Conservation (phyloP, 1,139 yeast species). For the Protomyces inouyei region DNA sequence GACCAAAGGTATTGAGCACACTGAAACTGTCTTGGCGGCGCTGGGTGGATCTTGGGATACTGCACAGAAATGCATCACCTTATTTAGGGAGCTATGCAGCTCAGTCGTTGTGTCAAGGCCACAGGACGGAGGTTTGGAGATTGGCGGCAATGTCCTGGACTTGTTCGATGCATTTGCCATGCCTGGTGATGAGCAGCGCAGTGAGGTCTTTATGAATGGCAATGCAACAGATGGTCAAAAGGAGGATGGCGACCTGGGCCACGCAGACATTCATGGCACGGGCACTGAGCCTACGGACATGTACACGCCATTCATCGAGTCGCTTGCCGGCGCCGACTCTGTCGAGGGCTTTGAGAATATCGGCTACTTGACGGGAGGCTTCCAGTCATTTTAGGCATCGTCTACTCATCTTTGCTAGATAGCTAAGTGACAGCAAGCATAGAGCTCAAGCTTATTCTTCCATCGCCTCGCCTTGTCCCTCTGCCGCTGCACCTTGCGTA, state of each 20-base stretch:
- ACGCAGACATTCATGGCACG: neutral
- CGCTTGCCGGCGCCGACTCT: slow-evolving; percentile 2
- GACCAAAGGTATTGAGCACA: slow-evolving; percentile 21
- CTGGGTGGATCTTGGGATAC: slow-evolving; percentile 31
- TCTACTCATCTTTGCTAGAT: neutral
- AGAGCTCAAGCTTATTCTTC: slow-evolving; percentile 2
- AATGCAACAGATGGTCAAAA: neutral
- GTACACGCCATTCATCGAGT: neutral
- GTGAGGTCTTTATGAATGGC: neutral
- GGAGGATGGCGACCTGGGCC: neutral
- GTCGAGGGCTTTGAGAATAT: slow-evolving; percentile 18
- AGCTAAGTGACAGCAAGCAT: neutral
- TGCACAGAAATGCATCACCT: slow-evolving; percentile 27
- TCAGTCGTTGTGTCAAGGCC: slow-evolving; percentile 10
- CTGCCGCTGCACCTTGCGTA: slow-evolving; percentile 34
- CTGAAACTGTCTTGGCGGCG: slow-evolving; percentile 27
- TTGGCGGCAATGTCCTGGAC: slow-evolving; percentile 19
- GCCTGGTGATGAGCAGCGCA: neutral
- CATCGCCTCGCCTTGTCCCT: slow-evolving; percentile 34
- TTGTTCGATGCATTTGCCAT: slow-evolving; percentile 1
- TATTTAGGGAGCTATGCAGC: slow-evolving; percentile 6
- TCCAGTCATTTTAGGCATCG: neutral
- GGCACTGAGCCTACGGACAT: neutral
- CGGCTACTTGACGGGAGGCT: slow-evolving; percentile 19
- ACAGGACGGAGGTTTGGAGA: slow-evolving; percentile 8